Evolutionary conservation across 495 filamentous ascomycete species (phyloP), one percentile per base, ranked within the genome.

Genomic region (Neurospora tetraspora): DNA sequence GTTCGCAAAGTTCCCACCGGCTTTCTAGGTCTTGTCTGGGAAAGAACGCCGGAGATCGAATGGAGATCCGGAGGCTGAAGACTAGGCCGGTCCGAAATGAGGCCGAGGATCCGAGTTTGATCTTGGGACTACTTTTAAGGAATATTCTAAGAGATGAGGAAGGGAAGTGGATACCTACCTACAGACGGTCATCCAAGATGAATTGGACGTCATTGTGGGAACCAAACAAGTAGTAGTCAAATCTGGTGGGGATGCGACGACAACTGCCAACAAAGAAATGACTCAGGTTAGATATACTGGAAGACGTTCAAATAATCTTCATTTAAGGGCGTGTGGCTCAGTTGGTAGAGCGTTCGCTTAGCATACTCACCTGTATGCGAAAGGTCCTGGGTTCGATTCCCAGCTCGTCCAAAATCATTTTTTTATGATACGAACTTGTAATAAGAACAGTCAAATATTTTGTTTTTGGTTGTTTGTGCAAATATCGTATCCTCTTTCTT

Each of bases 381-480:
- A 61, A 61, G 53, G 53, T 61, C 53, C 53, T 61, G 53, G 53
- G 53, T 65, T 61, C 53, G 53, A 61, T 61, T 61, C 53, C 53
- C 53, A 61, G 53, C 53, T 61, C 53, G 53, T 61, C 53, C 53
- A 61, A 8, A 9, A 7, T 9, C 2, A 3, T 10, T 12, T 14
- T 43, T 18, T 65, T 14, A 5, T 59, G 18, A 11, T 23, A 14
- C 1, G 2, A 5, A 5, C 4, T 27, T 27, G 3, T 4, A 0
- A 20, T 47, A 20, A 43, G 6, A 43, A 7, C 0, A n/a, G n/a
- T 4, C 7, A 4, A 16, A n/a, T 0, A 9, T 71, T 71, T 53
- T 27, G 1, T 59, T 73, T 74, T 76, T 71, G 71, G 42, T 73
- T 47, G 8, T 76, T 20, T 27, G n/a, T 61, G 37, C 27, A 20